A percentile compares a stretch with the other conserved stretches of the same genome.
Conservation (phyloP, 495 filamentous ascomycete species). For the Podospora australis region DNA sequence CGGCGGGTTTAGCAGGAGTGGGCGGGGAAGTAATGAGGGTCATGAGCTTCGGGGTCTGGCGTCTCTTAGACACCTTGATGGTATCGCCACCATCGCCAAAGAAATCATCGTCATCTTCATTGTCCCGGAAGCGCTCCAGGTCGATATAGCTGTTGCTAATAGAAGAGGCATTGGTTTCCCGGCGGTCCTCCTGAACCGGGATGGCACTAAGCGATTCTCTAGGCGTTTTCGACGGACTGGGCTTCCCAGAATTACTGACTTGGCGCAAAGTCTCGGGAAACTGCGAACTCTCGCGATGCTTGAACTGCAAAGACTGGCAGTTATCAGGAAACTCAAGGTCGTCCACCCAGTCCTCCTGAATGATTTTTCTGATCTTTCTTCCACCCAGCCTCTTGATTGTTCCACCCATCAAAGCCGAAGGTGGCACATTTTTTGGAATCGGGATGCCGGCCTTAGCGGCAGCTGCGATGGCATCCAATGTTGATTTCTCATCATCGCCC, state of each 20-base stretch:
- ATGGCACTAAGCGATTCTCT: slow-evolving; percentile 13
- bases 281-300: slow-evolving; percentile 47
- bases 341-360: slow-evolving; percentile 84
- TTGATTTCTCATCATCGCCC: slow-evolving; percentile 72
- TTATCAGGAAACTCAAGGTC: slow-evolving; percentile 74
- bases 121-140: slow-evolving; percentile 57
- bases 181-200: slow-evolving; percentile 17
- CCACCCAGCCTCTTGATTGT: slow-evolving; percentile 89
- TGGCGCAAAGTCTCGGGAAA: slow-evolving; percentile 66
- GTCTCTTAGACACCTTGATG: slow-evolving; percentile 60
- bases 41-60: slow-evolving; percentile 44
- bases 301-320: slow-evolving; percentile 56
- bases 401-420: slow-evolving; percentile 87
- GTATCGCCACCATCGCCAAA: slow-evolving; percentile 56
- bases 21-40: slow-evolving; percentile 54
- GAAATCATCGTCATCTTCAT: slow-evolving; percentile 51
- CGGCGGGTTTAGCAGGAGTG: slow-evolving; percentile 37
- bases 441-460: slow-evolving; percentile 87
- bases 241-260: slow-evolving; percentile 43
- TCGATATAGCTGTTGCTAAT: slow-evolving; percentile 33
- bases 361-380: slow-evolving; percentile 68
- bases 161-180: slow-evolving; percentile 24
- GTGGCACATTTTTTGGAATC: slow-evolving; percentile 81
- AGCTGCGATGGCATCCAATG: slow-evolving; percentile 74
- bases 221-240: slow-evolving; percentile 38